Conservation (phyloP, 768 basidiomycete species). For the Vishniacozyma victoriae region DNA sequence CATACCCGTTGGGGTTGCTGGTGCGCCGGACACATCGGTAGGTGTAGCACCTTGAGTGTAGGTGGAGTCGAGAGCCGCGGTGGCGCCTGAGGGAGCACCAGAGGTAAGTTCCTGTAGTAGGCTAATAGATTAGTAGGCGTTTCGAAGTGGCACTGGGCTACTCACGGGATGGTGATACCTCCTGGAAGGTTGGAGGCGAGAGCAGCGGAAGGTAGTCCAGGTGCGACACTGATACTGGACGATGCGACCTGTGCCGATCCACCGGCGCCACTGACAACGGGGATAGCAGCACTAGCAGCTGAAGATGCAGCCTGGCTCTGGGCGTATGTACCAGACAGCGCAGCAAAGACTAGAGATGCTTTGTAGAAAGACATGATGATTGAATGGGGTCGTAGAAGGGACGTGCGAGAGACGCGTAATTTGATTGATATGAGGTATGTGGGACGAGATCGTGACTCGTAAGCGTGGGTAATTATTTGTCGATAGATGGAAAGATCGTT, state of each 20-base stretch:
- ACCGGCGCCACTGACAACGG: conserved; percentile 2
- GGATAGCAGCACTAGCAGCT: conserved; percentile 1
- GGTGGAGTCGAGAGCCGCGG: conserved; percentile 37
- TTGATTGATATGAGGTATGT: no score
- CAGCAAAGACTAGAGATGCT: conserved; percentile 7
- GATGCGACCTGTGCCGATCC: conserved; percentile 3
- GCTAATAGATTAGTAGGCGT: conserved; percentile 3
- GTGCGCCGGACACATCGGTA: conserved; percentile 34
- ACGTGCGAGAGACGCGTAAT: no score
- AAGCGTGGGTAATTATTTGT: no score
- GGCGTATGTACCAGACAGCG: conserved; percentile 9
- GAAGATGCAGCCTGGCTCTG: conserved; percentile 1
- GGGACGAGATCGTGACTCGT: no score
- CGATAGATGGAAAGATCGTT: no score
- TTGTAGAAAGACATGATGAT: background rate
- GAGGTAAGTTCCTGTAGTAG: conserved; percentile 33
- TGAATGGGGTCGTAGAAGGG: background rate
- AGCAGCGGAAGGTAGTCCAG: conserved; percentile 20
- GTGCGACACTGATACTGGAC: conserved; percentile 7
- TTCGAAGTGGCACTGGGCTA: background rate
- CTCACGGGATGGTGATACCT: conserved; percentile 37
- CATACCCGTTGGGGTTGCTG: conserved; percentile 32
- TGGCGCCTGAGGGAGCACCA: conserved; percentile 24
- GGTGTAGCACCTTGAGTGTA: conserved; percentile 32
- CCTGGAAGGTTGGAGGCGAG: conserved; percentile 6